Conservation (phyloP, 371 early-diverging fungal genomes). For the Zancudomyces culisetae region DNA sequence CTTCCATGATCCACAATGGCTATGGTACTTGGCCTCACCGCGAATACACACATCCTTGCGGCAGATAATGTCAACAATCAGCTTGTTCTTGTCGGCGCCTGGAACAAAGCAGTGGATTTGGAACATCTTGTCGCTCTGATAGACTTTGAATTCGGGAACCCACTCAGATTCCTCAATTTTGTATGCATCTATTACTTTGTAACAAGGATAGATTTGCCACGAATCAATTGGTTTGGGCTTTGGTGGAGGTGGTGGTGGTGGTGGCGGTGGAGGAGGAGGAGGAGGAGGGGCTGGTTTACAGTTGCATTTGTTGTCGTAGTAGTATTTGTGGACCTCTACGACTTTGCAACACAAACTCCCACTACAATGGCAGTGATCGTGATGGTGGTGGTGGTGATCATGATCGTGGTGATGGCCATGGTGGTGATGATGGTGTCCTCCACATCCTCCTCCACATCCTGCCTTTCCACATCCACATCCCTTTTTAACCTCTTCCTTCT, state of each 20-base stretch:
- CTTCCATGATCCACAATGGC: constrained; percentile 23
- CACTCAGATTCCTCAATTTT: constrained; percentile 15
- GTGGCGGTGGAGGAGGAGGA: neutral
- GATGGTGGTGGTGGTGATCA: constrained; percentile 3
- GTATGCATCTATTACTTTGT: constrained; percentile 14
- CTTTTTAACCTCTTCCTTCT: constrained; percentile 5
- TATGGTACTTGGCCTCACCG: constrained; percentile 23
- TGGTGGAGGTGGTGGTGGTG: constrained; percentile 6
- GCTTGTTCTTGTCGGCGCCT: constrained; percentile 17
- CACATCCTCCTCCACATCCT: neutral
- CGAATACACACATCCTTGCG: constrained; percentile 12
- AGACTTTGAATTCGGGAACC: constrained; percentile 21
- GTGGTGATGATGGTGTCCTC: neutral
- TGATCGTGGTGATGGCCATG: neutral
- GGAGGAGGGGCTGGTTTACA: constrained; percentile 5
- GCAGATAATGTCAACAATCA: constrained; percentile 12
- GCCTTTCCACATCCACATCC: constrained; percentile 3
- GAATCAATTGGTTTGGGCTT: constrained; percentile 10
- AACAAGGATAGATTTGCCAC: constrained; percentile 23
- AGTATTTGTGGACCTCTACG: constrained; percentile 5
- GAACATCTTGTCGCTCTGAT: constrained; percentile 20
- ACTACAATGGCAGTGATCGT: neutral
- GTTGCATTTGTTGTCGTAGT: constrained; percentile 1
- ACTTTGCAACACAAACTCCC: neutral
- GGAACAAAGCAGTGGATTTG: constrained; percentile 23